Evolutionary conservation across 768 basidiomycete genomes (phyloP), one percentile per base, ranked within the genome.

Genomic region (Tulasnella sp.): DNA sequence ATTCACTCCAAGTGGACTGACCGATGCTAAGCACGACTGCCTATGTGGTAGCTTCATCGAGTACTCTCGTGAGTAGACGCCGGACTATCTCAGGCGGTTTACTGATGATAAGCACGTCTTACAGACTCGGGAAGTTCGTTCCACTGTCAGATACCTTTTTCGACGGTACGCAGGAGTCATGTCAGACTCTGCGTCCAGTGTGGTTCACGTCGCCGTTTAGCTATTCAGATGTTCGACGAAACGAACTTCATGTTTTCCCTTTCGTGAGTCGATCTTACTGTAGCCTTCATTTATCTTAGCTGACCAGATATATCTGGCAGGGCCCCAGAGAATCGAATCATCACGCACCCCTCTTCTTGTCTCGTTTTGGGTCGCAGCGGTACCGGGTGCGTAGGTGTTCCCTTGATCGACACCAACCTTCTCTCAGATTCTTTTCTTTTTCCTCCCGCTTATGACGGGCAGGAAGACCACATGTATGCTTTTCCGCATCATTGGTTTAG

Each of bases 401-500:
- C 1, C 54, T 1, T 46, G 1, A 11, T 34, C 9, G 8, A 7
- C n/a, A 9, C 3, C 3, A 44, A 44, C 44, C 11, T 34, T 64
- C 12, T 5, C n/a, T n/a, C 0, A 24, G n/a, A 37, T 37, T 37
- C 2, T 34, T 3, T 28, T 72, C n/a, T n/a, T n/a, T n/a, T n/a
- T n/a, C n/a, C n/a, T n/a, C n/a, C 16, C 4, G 50, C 50, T 22
- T 11, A 22, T 50, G 6, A 18, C 16, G 14, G 5, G 41, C 8
- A 78, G 81, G 12, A 82, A 82, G 72, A 82, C 81, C 2, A 82
- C 81, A 7, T 82, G 81, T 28, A 81, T 82, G 81, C 69, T 82
- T n/a, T 82, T 82, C 41, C 54, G 72, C 7, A 74, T 82, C 31
- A 37, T 76, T 9, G 60, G 28, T 0, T 20, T 81, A 24, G 81